Evolutionary conservation across 768 basidiomycete species (phyloP).

Genomic region (Agaricus subrufescens): DNA sequence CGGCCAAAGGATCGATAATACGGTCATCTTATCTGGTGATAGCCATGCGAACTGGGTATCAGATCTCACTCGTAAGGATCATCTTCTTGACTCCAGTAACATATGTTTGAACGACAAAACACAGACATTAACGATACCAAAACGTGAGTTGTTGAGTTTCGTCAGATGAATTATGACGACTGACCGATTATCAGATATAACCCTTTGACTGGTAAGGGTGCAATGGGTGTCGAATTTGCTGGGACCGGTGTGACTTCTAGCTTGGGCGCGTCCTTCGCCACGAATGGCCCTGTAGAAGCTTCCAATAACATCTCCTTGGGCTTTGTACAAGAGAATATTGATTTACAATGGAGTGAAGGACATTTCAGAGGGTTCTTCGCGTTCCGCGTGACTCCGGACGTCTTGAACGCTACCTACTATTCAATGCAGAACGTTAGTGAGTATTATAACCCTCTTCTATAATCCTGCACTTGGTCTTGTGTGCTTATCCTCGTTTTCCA

Average conservation of each 20-base stretch:
- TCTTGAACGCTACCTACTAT: slow-evolving; percentile 47
- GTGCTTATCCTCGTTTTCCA: not conserved
- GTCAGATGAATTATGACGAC: not conserved
- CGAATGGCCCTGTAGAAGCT: slow-evolving; percentile 26
- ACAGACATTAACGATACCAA: slow-evolving; percentile 46
- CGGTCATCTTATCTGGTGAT: slow-evolving; percentile 54
- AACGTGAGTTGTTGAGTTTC: slow-evolving; percentile 24
- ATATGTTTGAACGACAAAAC: not conserved
- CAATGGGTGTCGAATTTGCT: slow-evolving; percentile 56
- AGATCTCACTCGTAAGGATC: slow-evolving; percentile 37
- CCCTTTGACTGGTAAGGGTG: slow-evolving; percentile 41
- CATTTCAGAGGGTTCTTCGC: slow-evolving; percentile 59
- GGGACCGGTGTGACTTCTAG: slow-evolving; percentile 54
- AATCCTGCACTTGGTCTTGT: not conserved
- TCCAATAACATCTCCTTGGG: slow-evolving; percentile 32
- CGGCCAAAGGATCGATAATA: slow-evolving; percentile 46
- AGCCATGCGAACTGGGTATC: slow-evolving; percentile 61
- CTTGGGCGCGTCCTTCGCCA: slow-evolving; percentile 36
- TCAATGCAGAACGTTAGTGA: slow-evolving; percentile 45
- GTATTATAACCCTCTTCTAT: slow-evolving; percentile 13
- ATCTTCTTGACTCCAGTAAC: not conserved
- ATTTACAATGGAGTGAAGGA: slow-evolving; percentile 59
- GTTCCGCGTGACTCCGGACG: slow-evolving; percentile 38
- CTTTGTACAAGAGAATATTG: slow-evolving; percentile 37
- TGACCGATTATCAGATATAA: slow-evolving; percentile 33